A percentile compares a stretch with the other conserved stretches of the same genome.
Evolutionary conservation across 257 asterid species (phyloP).

Genomic region (Cynanchum wilfordii): DNA sequence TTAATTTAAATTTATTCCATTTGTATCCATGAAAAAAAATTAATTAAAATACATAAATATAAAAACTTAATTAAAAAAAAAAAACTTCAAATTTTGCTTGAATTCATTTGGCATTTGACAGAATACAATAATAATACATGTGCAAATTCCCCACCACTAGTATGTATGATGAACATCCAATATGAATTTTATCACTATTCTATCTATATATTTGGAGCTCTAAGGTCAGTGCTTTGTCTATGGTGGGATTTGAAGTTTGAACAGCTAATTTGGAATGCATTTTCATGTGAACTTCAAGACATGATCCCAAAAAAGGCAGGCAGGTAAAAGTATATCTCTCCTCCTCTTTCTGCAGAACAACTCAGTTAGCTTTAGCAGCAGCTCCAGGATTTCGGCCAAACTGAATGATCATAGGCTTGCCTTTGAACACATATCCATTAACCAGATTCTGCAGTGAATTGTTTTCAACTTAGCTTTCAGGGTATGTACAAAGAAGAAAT

Average conservation of each 20-base stretch:
- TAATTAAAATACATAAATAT: no score
- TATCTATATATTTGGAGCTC: background rate
- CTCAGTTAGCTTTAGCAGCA: constrained; percentile 38
- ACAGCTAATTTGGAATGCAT: background rate
- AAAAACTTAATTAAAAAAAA: no score
- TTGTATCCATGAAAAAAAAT: no score
- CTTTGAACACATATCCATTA: constrained; percentile 75
- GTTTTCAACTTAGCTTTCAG: background rate
- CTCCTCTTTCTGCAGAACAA: background rate
- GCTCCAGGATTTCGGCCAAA: constrained; percentile 66
- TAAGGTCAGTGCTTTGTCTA: no score
- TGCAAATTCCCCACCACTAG: no score
- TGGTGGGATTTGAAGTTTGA: no score
- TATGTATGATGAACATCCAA: background rate
- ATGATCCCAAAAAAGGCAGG: background rate
- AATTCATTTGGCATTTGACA: background rate
- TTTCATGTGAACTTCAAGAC: background rate
- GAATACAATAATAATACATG: no score
- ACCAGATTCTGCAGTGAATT: constrained; percentile 58
- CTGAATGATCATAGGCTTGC: constrained; percentile 86
- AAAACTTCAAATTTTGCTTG: background rate
- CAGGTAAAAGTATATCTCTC: background rate
- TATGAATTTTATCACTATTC: background rate
- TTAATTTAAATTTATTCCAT: no score
- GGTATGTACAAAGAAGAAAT: background rate